Conservation (phyloP, 2,329 filamentous ascomycete genomes). For the Hysterium pulicare region DNA sequence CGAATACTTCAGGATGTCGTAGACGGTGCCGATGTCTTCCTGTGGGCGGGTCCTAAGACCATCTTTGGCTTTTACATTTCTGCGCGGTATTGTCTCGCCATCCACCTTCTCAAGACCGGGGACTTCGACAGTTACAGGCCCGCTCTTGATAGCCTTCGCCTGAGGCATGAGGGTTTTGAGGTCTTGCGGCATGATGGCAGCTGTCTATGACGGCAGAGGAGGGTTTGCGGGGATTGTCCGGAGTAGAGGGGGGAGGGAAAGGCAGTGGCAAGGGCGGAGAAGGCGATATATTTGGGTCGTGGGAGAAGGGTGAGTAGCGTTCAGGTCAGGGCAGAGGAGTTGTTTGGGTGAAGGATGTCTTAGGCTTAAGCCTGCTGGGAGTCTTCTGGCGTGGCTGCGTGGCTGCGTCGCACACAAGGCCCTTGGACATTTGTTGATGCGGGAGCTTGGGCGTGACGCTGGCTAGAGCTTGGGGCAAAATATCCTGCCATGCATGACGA, state of each 20-base stretch:
- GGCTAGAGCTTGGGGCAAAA: too few relatives aligned
- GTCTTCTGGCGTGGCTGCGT: too few relatives aligned
- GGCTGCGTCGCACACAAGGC: too few relatives aligned
- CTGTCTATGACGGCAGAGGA: constrained; percentile 2
- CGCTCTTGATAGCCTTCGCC: constrained; percentile 55
- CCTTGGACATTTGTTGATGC: too few relatives aligned
- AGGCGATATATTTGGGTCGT: too few relatives aligned
- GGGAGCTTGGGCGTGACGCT: too few relatives aligned
- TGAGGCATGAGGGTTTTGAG: constrained; percentile 49
- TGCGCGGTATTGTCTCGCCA: constrained; percentile 81
- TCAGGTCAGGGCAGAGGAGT: too few relatives aligned
- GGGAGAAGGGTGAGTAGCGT: too few relatives aligned
- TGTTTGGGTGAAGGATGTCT: too few relatives aligned
- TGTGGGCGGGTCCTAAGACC: constrained; percentile 64
- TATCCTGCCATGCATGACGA: too few relatives aligned
- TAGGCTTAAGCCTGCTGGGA: too few relatives aligned
- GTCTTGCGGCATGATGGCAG: constrained; percentile 36
- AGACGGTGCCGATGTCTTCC: constrained; percentile 71
- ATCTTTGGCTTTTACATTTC: constrained; percentile 69
- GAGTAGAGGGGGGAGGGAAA: constrained; percentile 14
- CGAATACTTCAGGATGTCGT: constrained; percentile 71
- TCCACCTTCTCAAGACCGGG: constrained; percentile 64
- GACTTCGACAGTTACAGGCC: constrained; percentile 72
- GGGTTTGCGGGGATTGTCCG: constrained; percentile 8
- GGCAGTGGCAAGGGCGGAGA: neutral